A percentile compares a stretch with the other conserved stretches of the same genome.
These are phyloP conservation scores for Colletotrichum costaricense DNA, from an alignment of 2,329 filamentous ascomycete species.

Conservation along the genomic window DNA sequence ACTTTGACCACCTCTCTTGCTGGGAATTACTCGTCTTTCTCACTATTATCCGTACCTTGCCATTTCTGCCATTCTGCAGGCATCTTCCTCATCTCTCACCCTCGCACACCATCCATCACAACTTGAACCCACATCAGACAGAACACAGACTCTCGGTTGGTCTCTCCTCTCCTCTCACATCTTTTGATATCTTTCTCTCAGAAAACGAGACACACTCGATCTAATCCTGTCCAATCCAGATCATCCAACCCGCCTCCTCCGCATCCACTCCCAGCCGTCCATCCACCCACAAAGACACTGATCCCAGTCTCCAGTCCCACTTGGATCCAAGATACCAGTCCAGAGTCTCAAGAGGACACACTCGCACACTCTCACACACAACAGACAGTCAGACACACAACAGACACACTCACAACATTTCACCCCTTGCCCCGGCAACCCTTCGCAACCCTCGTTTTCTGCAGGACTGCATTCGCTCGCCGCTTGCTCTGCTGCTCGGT, in stretches of 20 bases:
- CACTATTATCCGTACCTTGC: no score
- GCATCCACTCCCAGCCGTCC: constrained; percentile 32
- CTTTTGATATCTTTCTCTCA: constrained; percentile 15
- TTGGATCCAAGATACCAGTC: constrained; percentile 36
- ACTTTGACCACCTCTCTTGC: constrained; percentile 1
- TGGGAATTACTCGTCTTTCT: background rate
- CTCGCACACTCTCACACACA: background rate
- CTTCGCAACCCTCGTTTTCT: constrained; percentile 26
- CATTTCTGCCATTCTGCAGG: no score
- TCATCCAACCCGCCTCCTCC: constrained; percentile 40
- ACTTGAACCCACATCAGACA: background rate
- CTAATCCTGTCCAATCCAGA: constrained; percentile 30
- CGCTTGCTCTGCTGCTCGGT: constrained; percentile 21
- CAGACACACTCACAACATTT: constrained; percentile 13
- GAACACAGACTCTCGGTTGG: background rate
- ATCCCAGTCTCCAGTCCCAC: constrained; percentile 13
- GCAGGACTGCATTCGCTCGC: background rate
- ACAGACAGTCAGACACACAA: constrained; percentile 14
- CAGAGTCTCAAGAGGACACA: constrained; percentile 6
- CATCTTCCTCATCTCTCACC: constrained; percentile 42
- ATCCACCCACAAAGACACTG: background rate
- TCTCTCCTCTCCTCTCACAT: background rate
- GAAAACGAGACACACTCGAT: constrained; percentile 40
- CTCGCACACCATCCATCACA: background rate
- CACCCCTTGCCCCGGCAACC: constrained; percentile 37